A percentile compares a stretch with the other conserved stretches of the same genome.
Conservation (phyloP, 257 asterid species). For the Leptodermis oblonga region DNA sequence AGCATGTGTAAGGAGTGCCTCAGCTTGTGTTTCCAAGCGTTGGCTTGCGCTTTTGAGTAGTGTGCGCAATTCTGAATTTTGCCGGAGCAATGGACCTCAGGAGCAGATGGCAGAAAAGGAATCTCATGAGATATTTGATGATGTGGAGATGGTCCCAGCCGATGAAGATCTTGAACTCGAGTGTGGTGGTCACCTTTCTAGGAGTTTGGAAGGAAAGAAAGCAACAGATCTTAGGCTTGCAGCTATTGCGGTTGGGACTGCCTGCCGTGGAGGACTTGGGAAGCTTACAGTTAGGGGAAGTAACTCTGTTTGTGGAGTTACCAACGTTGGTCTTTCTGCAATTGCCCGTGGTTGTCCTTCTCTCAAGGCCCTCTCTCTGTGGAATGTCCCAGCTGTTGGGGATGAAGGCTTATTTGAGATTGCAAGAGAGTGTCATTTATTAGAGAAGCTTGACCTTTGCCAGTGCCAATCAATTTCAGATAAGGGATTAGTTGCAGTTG, state of each 20-base stretch:
- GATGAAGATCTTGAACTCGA: conserved; percentile 56
- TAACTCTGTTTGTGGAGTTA: conserved; percentile 52
- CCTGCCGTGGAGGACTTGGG: conserved; percentile 90
- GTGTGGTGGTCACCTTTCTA: conserved; percentile 72
- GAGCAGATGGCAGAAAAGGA: conserved; percentile 18
- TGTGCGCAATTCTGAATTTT: conserved; percentile 51
- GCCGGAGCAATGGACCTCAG: conserved; percentile 30
- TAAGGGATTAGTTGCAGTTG: conserved; percentile 64
- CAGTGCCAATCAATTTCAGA: conserved; percentile 66
- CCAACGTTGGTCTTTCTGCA: conserved; percentile 63
- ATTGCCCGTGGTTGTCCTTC: conserved; percentile 88
- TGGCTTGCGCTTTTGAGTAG: conserved; percentile 72
- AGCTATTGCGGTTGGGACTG: conserved; percentile 84
- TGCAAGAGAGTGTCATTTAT: conserved; percentile 65
- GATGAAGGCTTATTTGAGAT: conserved; percentile 81
- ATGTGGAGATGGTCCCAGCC: conserved; percentile 25
- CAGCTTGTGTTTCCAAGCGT: conserved; percentile 85
- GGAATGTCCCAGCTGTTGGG: conserved; percentile 62
- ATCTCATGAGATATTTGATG: conserved; percentile 10
- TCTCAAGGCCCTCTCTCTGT: conserved; percentile 66
- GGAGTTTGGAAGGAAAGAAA: conserved; percentile 90
- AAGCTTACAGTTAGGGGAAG: conserved; percentile 81
- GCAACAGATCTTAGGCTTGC: conserved; percentile 85
- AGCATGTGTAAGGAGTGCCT: conserved; percentile 61
- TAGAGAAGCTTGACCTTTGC: conserved; percentile 78